Conservation (phyloP, 1,139 yeast species). For the Yamadazyma taylorii region DNA sequence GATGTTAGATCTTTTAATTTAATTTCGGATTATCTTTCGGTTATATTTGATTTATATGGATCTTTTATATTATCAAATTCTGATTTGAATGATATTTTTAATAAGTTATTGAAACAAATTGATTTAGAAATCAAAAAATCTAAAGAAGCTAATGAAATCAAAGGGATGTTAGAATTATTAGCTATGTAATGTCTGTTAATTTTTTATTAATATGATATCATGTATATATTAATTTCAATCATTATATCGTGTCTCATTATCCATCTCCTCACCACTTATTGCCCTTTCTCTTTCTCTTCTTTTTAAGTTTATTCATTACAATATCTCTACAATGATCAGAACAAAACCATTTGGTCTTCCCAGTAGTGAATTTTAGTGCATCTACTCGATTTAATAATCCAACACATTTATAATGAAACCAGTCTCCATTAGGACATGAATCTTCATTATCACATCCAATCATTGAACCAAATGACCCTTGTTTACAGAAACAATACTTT, state of each 20-base stretch:
- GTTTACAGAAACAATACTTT: slow-evolving; percentile 44
- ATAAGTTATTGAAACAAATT: slow-evolving; percentile 59
- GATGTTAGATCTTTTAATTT: slow-evolving; percentile 76
- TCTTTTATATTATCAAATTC: slow-evolving; percentile 70
- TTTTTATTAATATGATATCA: slow-evolving; percentile 1
- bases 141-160: slow-evolving; percentile 83
- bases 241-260: not conserved
- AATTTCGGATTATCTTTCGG: slow-evolving; percentile 82
- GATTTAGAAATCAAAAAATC: slow-evolving; percentile 73
- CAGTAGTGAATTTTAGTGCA: slow-evolving; percentile 38
- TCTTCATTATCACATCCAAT: slow-evolving; percentile 46
- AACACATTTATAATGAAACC: slow-evolving; percentile 53
- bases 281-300: slow-evolving; percentile 19
- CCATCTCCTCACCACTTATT: slow-evolving; percentile 14
- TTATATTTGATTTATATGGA: slow-evolving; percentile 78
- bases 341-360: slow-evolving; percentile 44
- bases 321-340: slow-evolving; percentile 32
- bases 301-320: slow-evolving; percentile 16
- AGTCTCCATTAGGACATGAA: slow-evolving; percentile 47
- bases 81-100: slow-evolving; percentile 72
- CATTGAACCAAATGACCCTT: slow-evolving; percentile 48
- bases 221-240: not conserved
- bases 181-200: slow-evolving; percentile 31
- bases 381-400: slow-evolving; percentile 42
- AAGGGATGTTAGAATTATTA: slow-evolving; percentile 89